Evolutionary conservation across 306 rosid species (phyloP), one percentile per base, ranked within the genome.

Genomic region (Quercus gilva): DNA sequence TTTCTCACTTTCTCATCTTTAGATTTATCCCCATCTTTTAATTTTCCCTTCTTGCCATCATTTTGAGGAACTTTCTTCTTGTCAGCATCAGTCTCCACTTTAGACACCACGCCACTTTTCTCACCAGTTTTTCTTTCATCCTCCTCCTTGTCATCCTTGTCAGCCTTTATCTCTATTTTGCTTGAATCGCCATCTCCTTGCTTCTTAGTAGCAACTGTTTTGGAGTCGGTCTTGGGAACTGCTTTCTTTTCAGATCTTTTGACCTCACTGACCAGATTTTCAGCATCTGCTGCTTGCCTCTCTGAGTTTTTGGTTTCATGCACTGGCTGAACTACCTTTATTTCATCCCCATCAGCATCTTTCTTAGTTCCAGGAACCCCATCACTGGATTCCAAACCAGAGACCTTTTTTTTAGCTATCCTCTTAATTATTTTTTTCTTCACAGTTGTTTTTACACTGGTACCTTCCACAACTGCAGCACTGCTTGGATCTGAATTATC

Each of bases 361-460:
- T 76, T 87, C 78, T 84, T 79, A 37, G 73, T 64, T 28, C 81
- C 89, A 77, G 89, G 57, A 71, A 59, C 84, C 74, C 55, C 87
- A 72, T 87, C 57, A 33, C 81, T 75, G 58, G 88, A 79, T 68
- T 77, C 87, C 78, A 77, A 90, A 33, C 35, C 84, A 82, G 88
- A 65, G 12, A 85, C 92, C 80, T 96, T 95, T 80, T 78, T 90
- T 78, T 93, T 96, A 26, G 96, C 89, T 21, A 96, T 89, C 81
- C 95, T 91, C 84, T 88, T 96, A 77, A 96, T 93, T 18, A 96
- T 78, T 89, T 96, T 96, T 91, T 82, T 95, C 90, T 88, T 92
- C 29, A 88, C 91, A 21, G 78, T 76, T 70, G 90, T 82, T 85
- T 93, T 96, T 18, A 28, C 86, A 74, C 83, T n/a, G 58, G 86